These are phyloP conservation scores for Cladosporium cucumerinum DNA, from an alignment of 2,329 filamentous ascomycete species.

Conservation along the genomic window DNA sequence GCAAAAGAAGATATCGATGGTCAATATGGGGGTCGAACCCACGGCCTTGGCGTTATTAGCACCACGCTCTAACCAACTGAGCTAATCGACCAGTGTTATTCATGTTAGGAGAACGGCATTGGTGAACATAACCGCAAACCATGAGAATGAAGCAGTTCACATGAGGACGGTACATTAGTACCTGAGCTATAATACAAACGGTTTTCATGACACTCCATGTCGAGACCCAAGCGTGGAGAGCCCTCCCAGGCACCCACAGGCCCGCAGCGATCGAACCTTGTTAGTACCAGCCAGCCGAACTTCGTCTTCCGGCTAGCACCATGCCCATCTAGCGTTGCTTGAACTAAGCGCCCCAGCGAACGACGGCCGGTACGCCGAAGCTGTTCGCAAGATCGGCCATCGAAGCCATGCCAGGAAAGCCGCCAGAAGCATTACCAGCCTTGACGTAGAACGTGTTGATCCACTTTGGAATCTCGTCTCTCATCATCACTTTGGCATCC, in stretches of 20 bases:
- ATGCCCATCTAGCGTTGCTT: background rate
- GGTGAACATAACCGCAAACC: background rate
- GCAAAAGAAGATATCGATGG: background rate
- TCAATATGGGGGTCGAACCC: conserved; percentile 7
- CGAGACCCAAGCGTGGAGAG: background rate
- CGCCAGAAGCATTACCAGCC: background rate
- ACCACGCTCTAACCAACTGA: conserved; percentile 12
- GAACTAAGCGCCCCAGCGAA: background rate
- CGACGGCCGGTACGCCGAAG: background rate
- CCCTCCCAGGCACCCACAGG: background rate
- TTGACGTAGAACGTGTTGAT: background rate
- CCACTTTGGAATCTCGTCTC: background rate
- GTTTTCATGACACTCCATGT: background rate
- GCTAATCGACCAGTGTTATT: background rate
- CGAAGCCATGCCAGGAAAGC: background rate
- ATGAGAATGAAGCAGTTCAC: background rate
- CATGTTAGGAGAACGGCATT: rapidly evolving
- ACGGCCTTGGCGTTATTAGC: conserved; percentile 9
- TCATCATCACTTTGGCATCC: background rate
- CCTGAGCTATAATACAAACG: background rate
- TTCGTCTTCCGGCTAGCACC: background rate
- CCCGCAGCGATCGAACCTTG: background rate
- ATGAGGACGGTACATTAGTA: background rate
- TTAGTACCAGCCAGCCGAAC: background rate
- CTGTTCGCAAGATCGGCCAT: background rate